Evolutionary conservation across 768 basidiomycete genomes (phyloP), one percentile per base, ranked within the genome.

Genomic region (Chalciporus piperatus): DNA sequence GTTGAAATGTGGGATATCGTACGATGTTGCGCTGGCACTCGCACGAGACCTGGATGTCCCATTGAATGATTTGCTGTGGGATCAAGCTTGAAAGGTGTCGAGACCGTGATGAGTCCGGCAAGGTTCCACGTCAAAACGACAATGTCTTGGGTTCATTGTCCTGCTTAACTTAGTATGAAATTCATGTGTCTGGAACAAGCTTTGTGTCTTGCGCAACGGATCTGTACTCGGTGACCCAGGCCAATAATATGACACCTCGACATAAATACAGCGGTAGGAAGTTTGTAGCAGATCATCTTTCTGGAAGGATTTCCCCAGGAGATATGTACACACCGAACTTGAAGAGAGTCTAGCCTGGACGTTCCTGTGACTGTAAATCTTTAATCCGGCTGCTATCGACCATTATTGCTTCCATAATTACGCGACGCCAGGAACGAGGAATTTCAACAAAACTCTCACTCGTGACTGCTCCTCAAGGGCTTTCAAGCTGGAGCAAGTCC

Each of bases 1-100:
- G 70, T 87, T 87, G 66, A 91, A 88, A 59, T 87, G 83, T 61
- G 85, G 81, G 1, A 74, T 91, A n/a, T 77, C 80, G 14, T 80
- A 84, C 47, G 79, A 83, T 2, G 69, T 76, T 6, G 78, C 80
- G 2, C 60, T 82, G 50, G 64, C 63, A 4, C 66, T 90, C 8
- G 84, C 87, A 14, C 78, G 78, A 42, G 77, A 87, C 32, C 58
- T 90, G 16, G 75, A 78, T 1, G 74, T 92, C 12, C 69, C 58
- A 7, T 51, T 91, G 41, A 74, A 80, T 51, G 87, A 90, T 56
- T 57, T 88, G 32, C 66, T 91, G 57, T 91, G 87, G 83, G 87
- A 90, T 59, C 74, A 78, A 0, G 48, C 47, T 12, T 66, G 53
- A 55, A 16, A 43, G 3, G 8, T 2, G 9, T 12, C 8, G 17